phyloP scores from a whole-genome alignment of 768 basidiomycete species.

The Leccinum fibrillosum region DNA sequence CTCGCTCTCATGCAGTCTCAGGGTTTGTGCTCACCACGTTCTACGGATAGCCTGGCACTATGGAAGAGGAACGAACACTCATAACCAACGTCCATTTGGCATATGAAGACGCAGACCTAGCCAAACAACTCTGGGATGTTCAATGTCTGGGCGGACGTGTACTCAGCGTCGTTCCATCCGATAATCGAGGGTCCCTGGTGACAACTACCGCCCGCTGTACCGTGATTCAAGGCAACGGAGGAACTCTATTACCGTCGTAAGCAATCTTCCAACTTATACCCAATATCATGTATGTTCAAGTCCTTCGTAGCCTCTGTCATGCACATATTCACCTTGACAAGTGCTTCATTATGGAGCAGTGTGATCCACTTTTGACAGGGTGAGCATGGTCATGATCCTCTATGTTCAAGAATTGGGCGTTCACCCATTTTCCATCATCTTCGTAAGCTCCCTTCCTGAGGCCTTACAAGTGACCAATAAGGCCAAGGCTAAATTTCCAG shows the following conservation, averaged over 20 bases:
- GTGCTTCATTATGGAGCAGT: constrained; percentile 60
- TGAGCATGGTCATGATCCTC: constrained; percentile 25
- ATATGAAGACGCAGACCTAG: constrained; percentile 24
- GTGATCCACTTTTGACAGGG: constrained; percentile 51
- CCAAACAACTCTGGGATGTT: constrained; percentile 31
- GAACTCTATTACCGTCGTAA: constrained; percentile 33
- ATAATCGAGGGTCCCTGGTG: constrained; percentile 1
- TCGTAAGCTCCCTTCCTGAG: constrained; percentile 50
- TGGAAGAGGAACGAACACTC: constrained; percentile 6
- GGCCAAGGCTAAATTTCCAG: constrained; percentile 49
- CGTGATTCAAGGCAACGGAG: constrained; percentile 24
- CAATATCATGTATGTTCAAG: constrained; percentile 13
- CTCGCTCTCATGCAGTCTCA: too few relatives aligned
- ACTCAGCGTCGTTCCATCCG: constrained; percentile 18
- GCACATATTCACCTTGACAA: constrained; percentile 68
- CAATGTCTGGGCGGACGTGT: constrained; percentile 31
- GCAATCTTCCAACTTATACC: constrained; percentile 2
- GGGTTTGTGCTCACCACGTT: neutral
- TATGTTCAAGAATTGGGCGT: neutral
- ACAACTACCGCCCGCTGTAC: neutral
- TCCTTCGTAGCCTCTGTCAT: constrained; percentile 45
- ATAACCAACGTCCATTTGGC: constrained; percentile 32
- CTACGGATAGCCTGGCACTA: neutral
- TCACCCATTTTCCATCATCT: constrained; percentile 2
- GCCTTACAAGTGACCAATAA: constrained; percentile 50